Evolutionary conservation across 805 yeast genomes (phyloP).

Genomic region (Myxozyma monticola): DNA sequence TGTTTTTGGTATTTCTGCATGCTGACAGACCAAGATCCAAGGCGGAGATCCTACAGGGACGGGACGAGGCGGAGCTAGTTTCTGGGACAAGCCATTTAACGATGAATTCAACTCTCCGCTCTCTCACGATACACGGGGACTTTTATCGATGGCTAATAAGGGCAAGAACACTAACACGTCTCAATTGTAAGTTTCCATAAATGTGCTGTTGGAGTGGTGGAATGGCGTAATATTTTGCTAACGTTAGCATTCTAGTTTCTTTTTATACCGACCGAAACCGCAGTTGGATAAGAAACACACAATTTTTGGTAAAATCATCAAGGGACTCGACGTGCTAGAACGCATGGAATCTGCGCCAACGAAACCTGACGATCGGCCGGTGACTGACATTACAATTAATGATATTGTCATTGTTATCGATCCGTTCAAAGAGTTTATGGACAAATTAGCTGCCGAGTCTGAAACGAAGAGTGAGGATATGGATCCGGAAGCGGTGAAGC

Average conservation of each 20-base stretch:
- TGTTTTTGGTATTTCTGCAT: background rate
- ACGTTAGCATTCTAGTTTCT: slow-evolving; percentile 46
- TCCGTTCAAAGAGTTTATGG: slow-evolving; percentile 29
- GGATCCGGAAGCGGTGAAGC: background rate
- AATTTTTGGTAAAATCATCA: slow-evolving; percentile 54
- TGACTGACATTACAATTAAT: slow-evolving; percentile 20
- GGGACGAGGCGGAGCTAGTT: slow-evolving; percentile 37
- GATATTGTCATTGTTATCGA: slow-evolving; percentile 27
- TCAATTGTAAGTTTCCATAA: slow-evolving; percentile 54
- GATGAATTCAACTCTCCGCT: slow-evolving; percentile 57
- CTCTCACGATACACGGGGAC: slow-evolving; percentile 76
- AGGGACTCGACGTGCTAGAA: slow-evolving; percentile 52
- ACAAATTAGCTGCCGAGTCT: slow-evolving; percentile 17
- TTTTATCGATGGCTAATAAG: slow-evolving; percentile 87
- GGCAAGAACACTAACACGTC: slow-evolving; percentile 94
- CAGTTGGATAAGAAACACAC: slow-evolving; percentile 66
- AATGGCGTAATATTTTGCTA: background rate
- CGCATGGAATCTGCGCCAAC: slow-evolving; percentile 42
- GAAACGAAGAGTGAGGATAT: background rate
- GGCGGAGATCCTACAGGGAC: slow-evolving; percentile 43
- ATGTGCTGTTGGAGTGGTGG: background rate
- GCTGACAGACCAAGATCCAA: slow-evolving; percentile 31
- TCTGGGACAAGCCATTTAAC: slow-evolving; percentile 35
- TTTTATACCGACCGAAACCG: slow-evolving; percentile 70
- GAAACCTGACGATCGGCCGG: slow-evolving; percentile 24